A percentile compares a stretch with the other conserved stretches of the same genome.
phyloP scores from a whole-genome alignment of 805 yeast genomes.

The Monosporozyma solicola region DNA sequence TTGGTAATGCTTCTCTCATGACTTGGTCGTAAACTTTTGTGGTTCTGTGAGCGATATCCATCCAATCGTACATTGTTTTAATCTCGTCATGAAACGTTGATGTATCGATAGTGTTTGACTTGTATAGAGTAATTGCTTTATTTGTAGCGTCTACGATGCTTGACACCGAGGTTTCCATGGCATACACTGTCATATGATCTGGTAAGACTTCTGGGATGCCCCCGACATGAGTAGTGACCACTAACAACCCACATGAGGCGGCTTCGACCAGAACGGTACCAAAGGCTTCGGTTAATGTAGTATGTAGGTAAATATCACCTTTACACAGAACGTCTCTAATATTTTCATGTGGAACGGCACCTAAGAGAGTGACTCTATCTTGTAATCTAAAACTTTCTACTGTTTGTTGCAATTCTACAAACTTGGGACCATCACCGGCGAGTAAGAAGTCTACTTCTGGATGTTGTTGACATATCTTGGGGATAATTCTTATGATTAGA shows the following conservation, averaged over 20 bases:
- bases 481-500: conserved; percentile 72
- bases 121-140: conserved; percentile 56
- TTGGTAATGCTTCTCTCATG: conserved; percentile 26
- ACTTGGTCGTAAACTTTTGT: conserved; percentile 64
- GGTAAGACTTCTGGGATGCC: conserved; percentile 98
- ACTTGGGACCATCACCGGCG: conserved; percentile 97
- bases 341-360: conserved; percentile 84
- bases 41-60: conserved; percentile 76
- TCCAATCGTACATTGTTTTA: conserved; percentile 83
- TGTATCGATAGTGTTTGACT: conserved; percentile 56
- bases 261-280: conserved; percentile 98
- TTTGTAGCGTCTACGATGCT: conserved; percentile 64
- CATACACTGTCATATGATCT: conserved; percentile 82
- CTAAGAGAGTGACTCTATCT: conserved; percentile 76
- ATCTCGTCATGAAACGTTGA: conserved; percentile 70
- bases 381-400: conserved; percentile 78
- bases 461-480: conserved; percentile 60
- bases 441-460: conserved; percentile 66
- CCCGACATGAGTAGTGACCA: conserved; percentile 93
- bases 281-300: conserved; percentile 92
- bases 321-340: conserved; percentile 87
- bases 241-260: conserved; percentile 87
- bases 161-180: conserved; percentile 73
- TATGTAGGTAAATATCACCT: conserved; percentile 90
- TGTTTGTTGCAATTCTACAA: conserved; percentile 90